Evolutionary conservation across 495 filamentous ascomycete genomes (phyloP), one percentile per base, ranked within the genome.

Genomic region (Tuber microsphaerosporum): DNA sequence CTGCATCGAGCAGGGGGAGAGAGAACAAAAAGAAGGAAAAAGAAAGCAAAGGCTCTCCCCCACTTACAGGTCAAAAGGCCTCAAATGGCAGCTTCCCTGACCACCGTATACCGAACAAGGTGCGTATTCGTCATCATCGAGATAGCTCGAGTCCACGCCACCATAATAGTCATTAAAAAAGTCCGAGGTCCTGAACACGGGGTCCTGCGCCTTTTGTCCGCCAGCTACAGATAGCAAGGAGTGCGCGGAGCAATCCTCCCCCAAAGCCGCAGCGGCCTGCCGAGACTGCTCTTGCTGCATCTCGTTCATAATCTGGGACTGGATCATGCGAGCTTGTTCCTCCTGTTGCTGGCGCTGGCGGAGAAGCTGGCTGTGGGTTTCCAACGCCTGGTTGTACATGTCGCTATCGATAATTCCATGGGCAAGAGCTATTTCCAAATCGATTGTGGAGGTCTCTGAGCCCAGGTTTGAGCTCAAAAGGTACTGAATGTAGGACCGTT

Each of bases 91-190:
- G 14, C 79, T 79, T 1, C 70, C 68, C 17, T 51, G 44, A 8
- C 43, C 76, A 41, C 68, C 45, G 76, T 81, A 80, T n/a, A 81
- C 74, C 37, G 69, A 72, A 42, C 80, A 81, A 31, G 79, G 79
- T 20, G 71, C 75, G 71, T 71, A 69, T 70, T 81, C 80, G 26
- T 80, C 78, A 19, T 79, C 77, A 51, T 77, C 75, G 73, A 73
- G 76, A 56, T 69, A 79, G 2, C 61, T 44, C 41, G 22, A 8
- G 46, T 80, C 74, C 34, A 76, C 78, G 0, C 78, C 78, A 0
- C 78, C 80, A 74, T 82, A 82, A 74, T 82, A 82, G 31, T 82
- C 80, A 72, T 82, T 82, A 71, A 73, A 79, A 34, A 74, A 82
- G 74, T 81, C 80, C 7, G 74, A 68, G 20, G 61, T 69, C 26